Base-by-base conservation (phyloP, 108 stramenopile species). In the Cyclotella cryptica region DNA sequence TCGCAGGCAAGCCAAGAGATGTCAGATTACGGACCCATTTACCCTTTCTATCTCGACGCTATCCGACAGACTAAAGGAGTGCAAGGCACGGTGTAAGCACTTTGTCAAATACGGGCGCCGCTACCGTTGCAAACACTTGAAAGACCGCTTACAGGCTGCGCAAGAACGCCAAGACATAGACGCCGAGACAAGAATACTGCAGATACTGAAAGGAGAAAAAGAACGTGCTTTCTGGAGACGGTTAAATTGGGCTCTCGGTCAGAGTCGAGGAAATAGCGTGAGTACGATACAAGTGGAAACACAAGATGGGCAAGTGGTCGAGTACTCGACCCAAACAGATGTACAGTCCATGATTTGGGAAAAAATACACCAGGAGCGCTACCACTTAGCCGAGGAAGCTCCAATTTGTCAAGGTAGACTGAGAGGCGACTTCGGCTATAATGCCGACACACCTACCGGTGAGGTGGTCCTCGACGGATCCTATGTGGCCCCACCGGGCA, bases 151-250 rank as follows among this genome's bases (percentile, higher is more conserved):
- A 10, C 51, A 47, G 22, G 68, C 30, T 4, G 77, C 77, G 15
- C 7, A 35, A 24, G 62, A 49, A 24, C 35, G 59, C 26, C n/a
- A 54, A 2, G 26, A 71, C 28, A 39, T 64, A 19, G 70, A 24
- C 0, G 77, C 70, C 0, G 69, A 59, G 18, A 1, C 5, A 2
- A 64, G 55, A 41, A 78, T 78, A 0, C 70, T 71, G 10, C 69
- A 51, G 0, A 78, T 78, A n/a, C 68, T 80, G 27, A 14, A 52
- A 22, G 39, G 72, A 15, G 79, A 80, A 52, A 30, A 61, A 44
- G 66, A 80, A 8, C 2, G 72, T 9, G 24, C 66, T 0, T 73
- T 67, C 46, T 80, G 71, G 71, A 19, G 72, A 42, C 18, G 57
- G 7, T 6, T 80, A 1, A 73, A 61, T n/a, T 73, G 52, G n/a